Base-by-base conservation (phyloP, 2,329 filamentous ascomycete species). In the Colletotrichum incanum region DNA sequence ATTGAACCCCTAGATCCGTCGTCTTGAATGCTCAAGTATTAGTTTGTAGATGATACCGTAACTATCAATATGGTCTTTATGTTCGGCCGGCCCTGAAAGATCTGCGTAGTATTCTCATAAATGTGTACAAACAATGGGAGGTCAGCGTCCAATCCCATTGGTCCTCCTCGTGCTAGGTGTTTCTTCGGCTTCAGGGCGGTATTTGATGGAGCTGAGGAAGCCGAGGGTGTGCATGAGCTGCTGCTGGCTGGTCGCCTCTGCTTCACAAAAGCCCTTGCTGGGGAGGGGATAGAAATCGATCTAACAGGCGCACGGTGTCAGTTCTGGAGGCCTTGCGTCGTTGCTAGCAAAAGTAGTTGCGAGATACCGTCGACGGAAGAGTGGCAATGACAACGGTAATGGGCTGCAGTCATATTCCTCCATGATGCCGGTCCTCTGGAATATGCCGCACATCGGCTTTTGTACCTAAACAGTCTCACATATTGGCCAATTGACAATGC, bases 281-380 rank as follows among this genome's bases (percentile, higher is more conserved):
- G 62, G 69, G 45, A 64, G 59, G 59, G 49, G 56, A 67, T 72
- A 67, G 37, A 61, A 50, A 49, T 67, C 64, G 43, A 49, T 67
- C 64, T 64, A 59, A 74, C 72, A 49, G 26, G 45, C 58, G 56
- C 56, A 54, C 59, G 50, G 65, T 52, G 28, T 47, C 34, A 20
- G 8, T 18, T n/a, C n/a, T n/a, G 11, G n/a, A 11, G 23, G 39
- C 23, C 16, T n/a, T 47, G 45, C 11, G 16, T 34, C 16, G 34
- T 11, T 7, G 14, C 43, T 16, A 45, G 5, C 8, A 45, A 5
- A 45, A 7, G 18, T 16, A 9, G 8, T 7, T 2, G n/a, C n/a
- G 20, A 56, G 37, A 43, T 26, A 41, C 37, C 34, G 55, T 43
- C 26, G 43, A 34, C 18, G 7, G 41, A 11, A 28, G 20, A 65